Percentiles rank a stretch among this genome's conserved stretches.
These are phyloP conservation scores for Pseudoturritis turrita DNA, from an alignment of 345 rosid species.

Conservation along the genomic window DNA sequence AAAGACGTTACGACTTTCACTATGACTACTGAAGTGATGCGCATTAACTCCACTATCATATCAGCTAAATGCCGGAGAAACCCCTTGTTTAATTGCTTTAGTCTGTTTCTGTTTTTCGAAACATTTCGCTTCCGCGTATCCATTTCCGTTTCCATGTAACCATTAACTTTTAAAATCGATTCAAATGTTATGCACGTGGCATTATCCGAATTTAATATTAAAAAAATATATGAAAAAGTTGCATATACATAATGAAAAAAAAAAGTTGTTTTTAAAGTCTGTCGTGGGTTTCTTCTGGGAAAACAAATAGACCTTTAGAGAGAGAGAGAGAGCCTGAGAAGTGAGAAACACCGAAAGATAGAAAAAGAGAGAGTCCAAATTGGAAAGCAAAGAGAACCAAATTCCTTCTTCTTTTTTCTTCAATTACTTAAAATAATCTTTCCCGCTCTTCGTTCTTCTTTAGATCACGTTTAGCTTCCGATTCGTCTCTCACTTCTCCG, in stretches of 20 bases:
- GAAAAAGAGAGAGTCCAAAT: background rate
- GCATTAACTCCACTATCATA: too few relatives aligned
- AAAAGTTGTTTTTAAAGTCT: background rate
- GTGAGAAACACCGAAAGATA: slow-evolving; percentile 3
- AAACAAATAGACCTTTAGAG: background rate
- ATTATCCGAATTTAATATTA: too few relatives aligned
- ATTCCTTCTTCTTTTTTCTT: background rate
- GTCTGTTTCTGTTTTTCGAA: too few relatives aligned
- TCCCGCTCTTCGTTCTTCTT: slow-evolving; percentile 37
- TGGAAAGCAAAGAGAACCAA: slow-evolving; percentile 2
- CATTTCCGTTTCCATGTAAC: too few relatives aligned
- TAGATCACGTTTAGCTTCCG: background rate
- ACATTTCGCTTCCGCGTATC: too few relatives aligned
- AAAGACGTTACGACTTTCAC: too few relatives aligned
- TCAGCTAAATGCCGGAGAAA: too few relatives aligned
- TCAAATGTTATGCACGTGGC: too few relatives aligned
- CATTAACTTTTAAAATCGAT: too few relatives aligned
- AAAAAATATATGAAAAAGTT: too few relatives aligned
- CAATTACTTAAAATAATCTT: background rate
- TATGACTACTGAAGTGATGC: too few relatives aligned
- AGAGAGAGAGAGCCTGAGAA: slow-evolving; percentile 1
- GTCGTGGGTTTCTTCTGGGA: slow-evolving; percentile 6
- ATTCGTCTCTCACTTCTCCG: slow-evolving; percentile 22
- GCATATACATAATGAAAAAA: background rate
- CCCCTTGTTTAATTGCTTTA: too few relatives aligned